A percentile compares a stretch with the other conserved stretches of the same genome.
phyloP scores from a whole-genome alignment of 140 eudicot species.

The Bidens hawaiensis region DNA sequence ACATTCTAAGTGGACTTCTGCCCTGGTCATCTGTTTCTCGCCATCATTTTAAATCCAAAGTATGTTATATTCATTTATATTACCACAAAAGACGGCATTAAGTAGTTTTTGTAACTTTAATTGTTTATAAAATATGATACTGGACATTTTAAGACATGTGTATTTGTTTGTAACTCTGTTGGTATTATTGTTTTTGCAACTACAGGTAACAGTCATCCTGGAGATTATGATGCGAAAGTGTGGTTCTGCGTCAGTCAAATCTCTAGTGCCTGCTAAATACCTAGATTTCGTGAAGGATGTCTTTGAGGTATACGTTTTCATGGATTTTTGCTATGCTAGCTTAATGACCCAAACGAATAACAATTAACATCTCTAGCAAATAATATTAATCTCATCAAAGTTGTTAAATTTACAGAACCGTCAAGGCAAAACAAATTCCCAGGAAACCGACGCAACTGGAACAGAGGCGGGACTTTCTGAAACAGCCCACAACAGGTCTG shows the following conservation, averaged over 20 bases:
- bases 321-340: background rate
- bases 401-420: conserved; percentile 62
- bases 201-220: conserved; percentile 78
- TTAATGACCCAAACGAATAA: background rate
- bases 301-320: conserved; percentile 41
- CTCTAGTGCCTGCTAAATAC: conserved; percentile 62
- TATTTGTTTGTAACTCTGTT: background rate
- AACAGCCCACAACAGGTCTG: conserved; percentile 40
- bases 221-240: conserved; percentile 92
- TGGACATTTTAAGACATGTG: background rate
- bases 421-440: conserved; percentile 61
- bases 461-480: conserved; percentile 36
- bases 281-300: conserved; percentile 55
- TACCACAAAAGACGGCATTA: background rate
- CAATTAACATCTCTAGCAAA: too few relatives aligned
- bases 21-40: conserved; percentile 97
- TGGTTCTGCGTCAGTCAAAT: conserved; percentile 68
- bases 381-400: background rate
- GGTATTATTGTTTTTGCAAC: conserved; percentile 5
- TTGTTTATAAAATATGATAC: background rate
- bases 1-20: conserved; percentile 59
- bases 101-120: background rate
- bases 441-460: conserved; percentile 39
- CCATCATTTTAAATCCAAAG: conserved; percentile 89
- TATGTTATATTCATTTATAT: conserved; percentile 17